Evolutionary conservation across 2,329 filamentous ascomycete species (phyloP).

Genomic region (Lachnellula suecica): DNA sequence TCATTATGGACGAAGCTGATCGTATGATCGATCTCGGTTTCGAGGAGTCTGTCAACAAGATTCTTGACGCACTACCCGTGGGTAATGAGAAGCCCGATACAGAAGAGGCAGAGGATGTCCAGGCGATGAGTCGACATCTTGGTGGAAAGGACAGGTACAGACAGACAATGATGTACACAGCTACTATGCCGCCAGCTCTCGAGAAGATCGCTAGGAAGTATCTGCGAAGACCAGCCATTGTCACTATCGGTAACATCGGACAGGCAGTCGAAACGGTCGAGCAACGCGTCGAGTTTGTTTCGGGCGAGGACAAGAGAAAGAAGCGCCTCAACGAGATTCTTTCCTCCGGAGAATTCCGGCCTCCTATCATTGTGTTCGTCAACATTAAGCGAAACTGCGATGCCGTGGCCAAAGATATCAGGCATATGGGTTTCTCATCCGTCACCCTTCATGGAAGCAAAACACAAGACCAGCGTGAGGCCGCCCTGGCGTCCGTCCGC

Average conservation of each 20-base stretch:
- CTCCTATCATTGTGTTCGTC: slow-evolving; percentile 98
- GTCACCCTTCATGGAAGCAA: slow-evolving; percentile 95
- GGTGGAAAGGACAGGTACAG: slow-evolving; percentile 78
- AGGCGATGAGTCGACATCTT: slow-evolving; percentile 79
- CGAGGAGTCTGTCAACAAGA: slow-evolving; percentile 96
- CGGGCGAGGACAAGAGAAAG: slow-evolving; percentile 93
- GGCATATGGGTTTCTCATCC: slow-evolving; percentile 84
- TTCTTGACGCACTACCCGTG: slow-evolving; percentile 89
- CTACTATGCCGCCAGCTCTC: slow-evolving; percentile 90
- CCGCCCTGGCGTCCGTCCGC: slow-evolving; percentile 81
- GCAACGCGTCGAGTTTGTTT: slow-evolving; percentile 89
- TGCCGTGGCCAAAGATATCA: slow-evolving; percentile 89
- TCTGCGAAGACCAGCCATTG: slow-evolving; percentile 85
- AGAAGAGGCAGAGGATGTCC: slow-evolving; percentile 83
- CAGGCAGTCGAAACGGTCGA: slow-evolving; percentile 98
- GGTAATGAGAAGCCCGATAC: slow-evolving; percentile 93
- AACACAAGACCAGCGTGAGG: slow-evolving; percentile 96
- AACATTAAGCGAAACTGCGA: slow-evolving; percentile 99
- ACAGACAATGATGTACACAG: slow-evolving; percentile 99
- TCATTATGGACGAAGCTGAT: slow-evolving; percentile 99
- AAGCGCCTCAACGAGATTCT: slow-evolving; percentile 93
- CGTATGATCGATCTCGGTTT: slow-evolving; percentile 99
- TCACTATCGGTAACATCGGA: slow-evolving; percentile 90
- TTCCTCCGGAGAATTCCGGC: slow-evolving; percentile 71
- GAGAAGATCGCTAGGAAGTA: slow-evolving; percentile 98